phyloP scores from a whole-genome alignment of 805 yeast genomes.

The Cyberlindnera maclurae region DNA sequence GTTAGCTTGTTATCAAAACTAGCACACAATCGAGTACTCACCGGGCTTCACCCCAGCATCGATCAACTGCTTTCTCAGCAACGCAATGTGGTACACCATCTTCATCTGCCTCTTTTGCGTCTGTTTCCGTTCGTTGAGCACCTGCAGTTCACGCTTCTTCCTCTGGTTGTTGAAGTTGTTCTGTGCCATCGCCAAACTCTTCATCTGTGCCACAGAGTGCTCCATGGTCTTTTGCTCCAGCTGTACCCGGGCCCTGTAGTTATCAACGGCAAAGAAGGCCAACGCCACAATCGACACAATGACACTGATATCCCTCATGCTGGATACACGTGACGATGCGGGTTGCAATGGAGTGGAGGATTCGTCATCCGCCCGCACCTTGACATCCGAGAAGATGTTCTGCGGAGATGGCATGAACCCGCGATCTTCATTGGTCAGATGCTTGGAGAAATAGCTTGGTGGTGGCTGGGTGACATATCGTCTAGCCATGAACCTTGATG shows the following conservation, averaged over 20 bases:
- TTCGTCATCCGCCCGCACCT: too few relatives aligned
- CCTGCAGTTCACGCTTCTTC: conserved; percentile 44
- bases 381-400: conserved; percentile 3
- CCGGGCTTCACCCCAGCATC: conserved; percentile 53
- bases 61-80: conserved; percentile 51
- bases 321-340: background rate
- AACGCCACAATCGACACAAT: conserved; percentile 37
- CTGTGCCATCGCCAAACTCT: conserved; percentile 32
- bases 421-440: conserved; percentile 1
- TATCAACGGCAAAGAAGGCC: conserved; percentile 45
- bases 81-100: conserved; percentile 61
- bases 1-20: conserved; percentile 12
- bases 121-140: conserved; percentile 44
- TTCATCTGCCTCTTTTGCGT: conserved; percentile 44
- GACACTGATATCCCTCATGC: conserved; percentile 33
- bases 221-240: conserved; percentile 27
- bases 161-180: conserved; percentile 42
- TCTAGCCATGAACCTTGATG: conserved; percentile 1
- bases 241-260: conserved; percentile 35
- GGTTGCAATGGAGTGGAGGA: too few relatives aligned
- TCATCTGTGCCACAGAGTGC: conserved; percentile 27
- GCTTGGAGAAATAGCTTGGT: conserved; percentile 17
- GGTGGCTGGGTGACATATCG: conserved; percentile 13
- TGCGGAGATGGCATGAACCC: conserved; percentile 3
- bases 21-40: too few relatives aligned